Evolutionary conservation across 352 stramenopile genomes (phyloP).

Genomic region (Phytopythium montanum): DNA sequence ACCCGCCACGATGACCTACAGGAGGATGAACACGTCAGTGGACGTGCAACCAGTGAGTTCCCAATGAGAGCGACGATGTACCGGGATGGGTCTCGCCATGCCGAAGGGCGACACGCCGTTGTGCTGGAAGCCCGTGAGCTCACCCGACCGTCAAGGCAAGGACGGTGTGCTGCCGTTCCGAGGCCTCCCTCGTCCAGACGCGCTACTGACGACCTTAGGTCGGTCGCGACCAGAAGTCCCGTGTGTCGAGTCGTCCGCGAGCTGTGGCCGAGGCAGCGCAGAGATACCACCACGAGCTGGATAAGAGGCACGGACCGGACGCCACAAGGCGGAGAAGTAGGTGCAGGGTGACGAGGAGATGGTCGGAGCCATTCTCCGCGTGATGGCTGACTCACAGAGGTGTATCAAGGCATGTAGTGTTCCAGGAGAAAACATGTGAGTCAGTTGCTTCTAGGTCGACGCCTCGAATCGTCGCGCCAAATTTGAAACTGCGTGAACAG

Average conservation of each 20-base stretch:
- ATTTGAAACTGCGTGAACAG: constrained; percentile 3
- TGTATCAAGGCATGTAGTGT: background rate
- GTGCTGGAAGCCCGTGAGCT: constrained; percentile 82
- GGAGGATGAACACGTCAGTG: background rate
- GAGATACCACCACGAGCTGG: constrained; percentile 33
- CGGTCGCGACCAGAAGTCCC: constrained; percentile 27
- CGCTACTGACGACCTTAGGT: constrained; percentile 37
- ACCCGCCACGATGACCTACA: constrained; percentile 69
- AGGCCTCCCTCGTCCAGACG: constrained; percentile 38
- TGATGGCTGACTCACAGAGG: constrained; percentile 15
- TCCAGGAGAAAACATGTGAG: background rate
- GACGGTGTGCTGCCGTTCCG: constrained; percentile 9
- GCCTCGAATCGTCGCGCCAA: constrained; percentile 1
- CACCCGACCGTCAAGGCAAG: constrained; percentile 23
- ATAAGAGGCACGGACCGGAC: constrained; percentile 10
- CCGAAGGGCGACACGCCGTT: constrained; percentile 84
- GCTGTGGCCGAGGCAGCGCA: constrained; percentile 39
- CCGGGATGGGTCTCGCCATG: constrained; percentile 67
- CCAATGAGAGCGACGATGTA: constrained; percentile 14
- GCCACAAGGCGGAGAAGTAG: background rate
- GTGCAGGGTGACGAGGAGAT: constrained; percentile 8
- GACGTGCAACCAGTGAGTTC: no score
- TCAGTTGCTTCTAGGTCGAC: background rate
- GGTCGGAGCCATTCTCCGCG: constrained; percentile 18
- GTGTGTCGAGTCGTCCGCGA: constrained; percentile 50